A percentile compares a stretch with the other conserved stretches of the same genome.
Conservation (phyloP, 2,329 filamentous ascomycete genomes). For the Zalaria obscura region DNA sequence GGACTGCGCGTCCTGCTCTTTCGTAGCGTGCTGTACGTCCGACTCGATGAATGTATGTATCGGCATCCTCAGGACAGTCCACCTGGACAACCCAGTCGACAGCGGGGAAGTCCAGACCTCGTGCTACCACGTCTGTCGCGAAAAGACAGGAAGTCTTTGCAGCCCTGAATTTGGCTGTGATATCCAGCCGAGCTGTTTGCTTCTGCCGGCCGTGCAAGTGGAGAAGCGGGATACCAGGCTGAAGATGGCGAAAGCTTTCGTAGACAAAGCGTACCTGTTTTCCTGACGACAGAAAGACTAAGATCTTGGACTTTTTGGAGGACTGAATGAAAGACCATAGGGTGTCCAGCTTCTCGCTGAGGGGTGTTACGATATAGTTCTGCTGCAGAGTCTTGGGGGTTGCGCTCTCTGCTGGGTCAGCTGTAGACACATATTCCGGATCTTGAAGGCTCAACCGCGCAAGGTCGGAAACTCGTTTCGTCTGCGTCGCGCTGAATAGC, state of each 20-base stretch:
- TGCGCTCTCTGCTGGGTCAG: slow-evolving; percentile 64
- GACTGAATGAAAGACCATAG: slow-evolving; percentile 85
- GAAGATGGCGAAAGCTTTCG: slow-evolving; percentile 81
- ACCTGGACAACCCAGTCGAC: slow-evolving; percentile 98
- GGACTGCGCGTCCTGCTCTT: slow-evolving; percentile 68
- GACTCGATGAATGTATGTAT: slow-evolving; percentile 95
- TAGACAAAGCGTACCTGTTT: slow-evolving; percentile 96
- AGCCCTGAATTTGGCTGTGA: slow-evolving; percentile 68
- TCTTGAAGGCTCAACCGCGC: slow-evolving; percentile 77
- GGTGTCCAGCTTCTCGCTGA: slow-evolving; percentile 81
- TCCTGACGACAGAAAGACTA: slow-evolving; percentile 88
- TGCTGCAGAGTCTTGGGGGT: slow-evolving; percentile 79
- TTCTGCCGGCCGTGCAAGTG: slow-evolving; percentile 93
- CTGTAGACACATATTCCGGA: slow-evolving; percentile 89
- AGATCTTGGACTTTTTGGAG: slow-evolving; percentile 84
- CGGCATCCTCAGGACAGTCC: slow-evolving; percentile 92
- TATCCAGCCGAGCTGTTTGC: slow-evolving; percentile 74
- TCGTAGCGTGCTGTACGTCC: slow-evolving; percentile 91
- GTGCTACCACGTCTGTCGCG: slow-evolving; percentile 86
- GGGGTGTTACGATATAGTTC: slow-evolving; percentile 74
- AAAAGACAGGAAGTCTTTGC: slow-evolving; percentile 81
- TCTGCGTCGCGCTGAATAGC: slow-evolving; percentile 93
- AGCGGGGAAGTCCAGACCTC: slow-evolving; percentile 87
- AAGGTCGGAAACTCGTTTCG: slow-evolving; percentile 82
- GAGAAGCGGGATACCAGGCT: slow-evolving; percentile 83